phyloP scores from a whole-genome alignment of 306 rosid species.

The Quercus engelmannii region DNA sequence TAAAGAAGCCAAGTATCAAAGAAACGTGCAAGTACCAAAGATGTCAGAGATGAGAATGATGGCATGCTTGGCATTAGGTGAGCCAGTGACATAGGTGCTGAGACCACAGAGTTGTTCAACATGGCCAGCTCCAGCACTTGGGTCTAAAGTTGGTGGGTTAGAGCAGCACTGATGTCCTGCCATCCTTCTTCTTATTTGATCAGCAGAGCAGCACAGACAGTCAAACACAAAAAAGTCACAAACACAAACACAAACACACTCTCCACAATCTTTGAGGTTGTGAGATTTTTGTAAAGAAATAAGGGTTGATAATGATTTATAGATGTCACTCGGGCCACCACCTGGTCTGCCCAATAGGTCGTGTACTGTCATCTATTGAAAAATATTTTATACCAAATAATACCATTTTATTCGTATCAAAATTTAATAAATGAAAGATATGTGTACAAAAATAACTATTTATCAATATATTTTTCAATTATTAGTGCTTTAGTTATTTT shows the following conservation, averaged over 20 bases:
- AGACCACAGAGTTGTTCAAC: conserved; percentile 48
- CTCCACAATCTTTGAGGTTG: neutral
- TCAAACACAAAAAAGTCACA: neutral
- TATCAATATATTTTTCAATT: fast-evolving
- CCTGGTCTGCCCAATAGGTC: no score
- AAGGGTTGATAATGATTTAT: no score
- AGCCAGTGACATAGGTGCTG: conserved; percentile 44
- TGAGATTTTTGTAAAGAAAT: no score
- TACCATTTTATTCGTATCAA: fast-evolving
- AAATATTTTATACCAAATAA: no score
- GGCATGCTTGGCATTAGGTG: conserved; percentile 49
- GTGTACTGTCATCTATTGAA: no score
- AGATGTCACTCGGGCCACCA: no score
- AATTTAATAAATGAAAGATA: fast-evolving
- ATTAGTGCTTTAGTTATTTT: fast-evolving
- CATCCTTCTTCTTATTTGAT: conserved; percentile 24
- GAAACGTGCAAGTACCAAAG: conserved; percentile 30
- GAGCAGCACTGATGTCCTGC: conserved; percentile 65
- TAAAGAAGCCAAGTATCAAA: neutral
- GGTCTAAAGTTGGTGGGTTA: conserved; percentile 59
- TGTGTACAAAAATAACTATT: fast-evolving
- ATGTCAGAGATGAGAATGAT: conserved; percentile 55
- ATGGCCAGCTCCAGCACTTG: conserved; percentile 49
- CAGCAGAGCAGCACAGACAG: neutral
- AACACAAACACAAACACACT: no score